Conservation (phyloP, 805 yeast genomes). For the Sugiyamaella qingdaonensis region DNA sequence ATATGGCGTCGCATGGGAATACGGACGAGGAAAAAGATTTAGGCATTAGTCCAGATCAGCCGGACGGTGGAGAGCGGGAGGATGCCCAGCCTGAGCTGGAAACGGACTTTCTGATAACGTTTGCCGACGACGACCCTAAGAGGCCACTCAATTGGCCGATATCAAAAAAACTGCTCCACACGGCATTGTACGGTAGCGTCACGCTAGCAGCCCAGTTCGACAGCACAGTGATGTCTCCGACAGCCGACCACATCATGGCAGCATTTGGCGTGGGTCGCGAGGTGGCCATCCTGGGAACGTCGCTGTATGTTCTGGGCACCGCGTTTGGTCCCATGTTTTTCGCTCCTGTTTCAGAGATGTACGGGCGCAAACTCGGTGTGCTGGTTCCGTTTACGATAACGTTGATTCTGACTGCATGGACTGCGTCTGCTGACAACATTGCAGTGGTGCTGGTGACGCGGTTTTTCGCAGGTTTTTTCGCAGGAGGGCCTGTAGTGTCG, state of each 20-base stretch:
- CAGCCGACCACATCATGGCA: constrained; percentile 32
- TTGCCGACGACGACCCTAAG: constrained; percentile 51
- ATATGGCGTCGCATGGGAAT: neutral
- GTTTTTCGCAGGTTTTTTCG: constrained; percentile 56
- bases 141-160: constrained; percentile 54
- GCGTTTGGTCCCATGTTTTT: constrained; percentile 64
- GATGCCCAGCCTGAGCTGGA: constrained; percentile 2
- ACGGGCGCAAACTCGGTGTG: constrained; percentile 47
- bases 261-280: constrained; percentile 43
- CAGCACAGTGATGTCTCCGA: constrained; percentile 46
- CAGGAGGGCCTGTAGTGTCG: constrained; percentile 57
- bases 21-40: neutral
- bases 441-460: constrained; percentile 51
- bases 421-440: constrained; percentile 48
- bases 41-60: neutral
- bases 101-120: constrained; percentile 20
- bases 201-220: constrained; percentile 42
- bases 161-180: constrained; percentile 35
- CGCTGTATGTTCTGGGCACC: constrained; percentile 61
- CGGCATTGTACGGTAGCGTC: constrained; percentile 37
- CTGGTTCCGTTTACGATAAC: constrained; percentile 40
- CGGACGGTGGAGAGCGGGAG: neutral
- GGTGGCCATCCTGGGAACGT: constrained; percentile 49
- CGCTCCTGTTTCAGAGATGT: constrained; percentile 57
- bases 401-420: constrained; percentile 44